phyloP scores from a whole-genome alignment of 2,329 filamentous ascomycete species.

The Fusarium sp. region DNA sequence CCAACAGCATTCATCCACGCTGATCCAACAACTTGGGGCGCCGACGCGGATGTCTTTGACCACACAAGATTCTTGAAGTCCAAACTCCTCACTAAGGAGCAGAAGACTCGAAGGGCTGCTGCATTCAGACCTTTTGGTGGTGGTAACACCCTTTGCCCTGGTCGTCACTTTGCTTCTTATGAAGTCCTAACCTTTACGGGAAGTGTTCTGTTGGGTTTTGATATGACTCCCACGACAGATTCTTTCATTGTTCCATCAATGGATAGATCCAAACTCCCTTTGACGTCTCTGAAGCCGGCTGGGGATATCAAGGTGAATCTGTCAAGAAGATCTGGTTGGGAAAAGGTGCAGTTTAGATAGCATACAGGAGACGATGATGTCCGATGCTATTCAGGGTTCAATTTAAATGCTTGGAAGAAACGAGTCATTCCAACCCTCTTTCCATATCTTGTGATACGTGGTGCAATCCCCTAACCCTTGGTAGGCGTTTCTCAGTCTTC shows the following conservation, averaged over 20 bases:
- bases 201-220: constrained; percentile 34
- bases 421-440: too few relatives aligned
- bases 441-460: too few relatives aligned
- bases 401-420: too few relatives aligned
- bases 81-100: constrained; percentile 29
- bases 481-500: too few relatives aligned
- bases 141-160: constrained; percentile 39
- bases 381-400: too few relatives aligned
- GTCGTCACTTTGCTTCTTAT: constrained; percentile 38
- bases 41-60: constrained; percentile 36
- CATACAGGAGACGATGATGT: too few relatives aligned
- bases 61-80: constrained; percentile 35
- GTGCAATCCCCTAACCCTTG: too few relatives aligned
- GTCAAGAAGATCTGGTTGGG: constrained; percentile 16
- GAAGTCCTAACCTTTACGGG: constrained; percentile 36
- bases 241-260: constrained; percentile 28
- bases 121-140: constrained; percentile 42
- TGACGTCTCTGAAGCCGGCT: constrained; percentile 36
- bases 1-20: constrained; percentile 42
- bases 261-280: constrained; percentile 38
- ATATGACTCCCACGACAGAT: constrained; percentile 21
- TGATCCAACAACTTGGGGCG: constrained; percentile 37
- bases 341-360: constrained; percentile 4
- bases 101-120: constrained; percentile 23
- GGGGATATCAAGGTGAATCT: constrained; percentile 20